Conservation (phyloP, 257 asterid species). For the Plantago major region DNA sequence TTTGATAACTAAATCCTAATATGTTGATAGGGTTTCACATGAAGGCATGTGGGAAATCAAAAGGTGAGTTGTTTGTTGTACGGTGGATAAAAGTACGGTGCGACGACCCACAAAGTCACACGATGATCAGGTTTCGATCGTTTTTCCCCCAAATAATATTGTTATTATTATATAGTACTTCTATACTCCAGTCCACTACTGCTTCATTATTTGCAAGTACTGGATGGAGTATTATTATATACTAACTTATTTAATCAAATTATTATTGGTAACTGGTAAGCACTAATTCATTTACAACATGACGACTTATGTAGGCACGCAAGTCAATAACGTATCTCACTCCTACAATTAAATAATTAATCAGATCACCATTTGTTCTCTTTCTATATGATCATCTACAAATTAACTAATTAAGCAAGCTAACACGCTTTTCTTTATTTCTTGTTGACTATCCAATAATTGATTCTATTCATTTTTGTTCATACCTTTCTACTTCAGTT, state of each 20-base stretch:
- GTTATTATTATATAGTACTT: too few relatives aligned
- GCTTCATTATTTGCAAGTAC: too few relatives aligned
- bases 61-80: constrained; percentile 20
- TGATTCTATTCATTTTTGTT: neutral
- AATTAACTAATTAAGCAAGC: neutral
- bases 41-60: constrained; percentile 19
- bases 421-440: neutral
- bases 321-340: constrained; percentile 48
- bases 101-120: constrained; percentile 23
- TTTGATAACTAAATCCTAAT: neutral
- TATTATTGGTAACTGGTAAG: constrained; percentile 14
- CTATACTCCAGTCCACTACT: too few relatives aligned
- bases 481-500: constrained; percentile 9
- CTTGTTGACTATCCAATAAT: neutral
- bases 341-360: neutral
- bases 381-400: too few relatives aligned
- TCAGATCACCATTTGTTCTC: too few relatives aligned
- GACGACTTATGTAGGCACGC: constrained; percentile 19
- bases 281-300: too few relatives aligned
- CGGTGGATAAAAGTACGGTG: constrained; percentile 29
- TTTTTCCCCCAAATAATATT: neutral
- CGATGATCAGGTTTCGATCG: constrained; percentile 5
- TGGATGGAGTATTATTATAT: too few relatives aligned
- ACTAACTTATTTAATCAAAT: constrained; percentile 5
- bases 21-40: constrained; percentile 14